Base-by-base conservation (phyloP, 768 basidiomycete species). In the Agaricus blazei region DNA sequence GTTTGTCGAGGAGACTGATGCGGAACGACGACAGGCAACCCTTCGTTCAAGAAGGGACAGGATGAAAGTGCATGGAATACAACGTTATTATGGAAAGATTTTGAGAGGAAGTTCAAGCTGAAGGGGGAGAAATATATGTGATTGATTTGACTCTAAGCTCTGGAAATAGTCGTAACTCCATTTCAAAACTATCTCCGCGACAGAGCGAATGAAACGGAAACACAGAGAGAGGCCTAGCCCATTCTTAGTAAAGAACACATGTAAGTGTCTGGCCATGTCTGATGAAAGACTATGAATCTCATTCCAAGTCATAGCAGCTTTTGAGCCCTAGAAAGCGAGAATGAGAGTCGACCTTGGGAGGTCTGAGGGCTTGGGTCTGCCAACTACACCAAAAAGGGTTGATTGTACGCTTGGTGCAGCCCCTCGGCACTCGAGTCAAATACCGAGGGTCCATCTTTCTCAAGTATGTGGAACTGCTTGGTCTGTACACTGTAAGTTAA, bases 401-500 rank as follows among this genome's bases (percentile, higher is more conserved):
- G 58, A 65, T 31, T 56, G 64, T 24, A 65, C 58, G 2, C 58
- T 72, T 46, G 69, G 65, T 1, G 51, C 51, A 52, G 57, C 52
- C 1, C 41, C 54, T 19, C 48, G 26, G 37, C 37, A 9, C 46
- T 63, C 23, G 58, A 60, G 29, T 56, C 61, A 31, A 57, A 46
- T 51, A 9, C 31, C 19, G 24, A 41, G 40, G 40, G n/a, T 12
- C 34, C 27, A 5, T 24, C 52, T 26, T 11, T 31, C 26, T 44
- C 27, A 8, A 52, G 60, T 15, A 46, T 47, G 37, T 88, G 87
- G 87, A 63, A 64, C 41, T 89, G 87, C 61, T 60, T 69, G 11
- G 70, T 81, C 23, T 89, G 87, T 57, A 89, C 87, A 5, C 65
- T 88, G 87, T 88, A 63, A 68, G 85, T 65, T 9, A 1, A 38